Evolutionary conservation across 768 basidiomycete genomes (phyloP), one percentile per base, ranked within the genome.

Genomic region (Boletus pseudopeckii): DNA sequence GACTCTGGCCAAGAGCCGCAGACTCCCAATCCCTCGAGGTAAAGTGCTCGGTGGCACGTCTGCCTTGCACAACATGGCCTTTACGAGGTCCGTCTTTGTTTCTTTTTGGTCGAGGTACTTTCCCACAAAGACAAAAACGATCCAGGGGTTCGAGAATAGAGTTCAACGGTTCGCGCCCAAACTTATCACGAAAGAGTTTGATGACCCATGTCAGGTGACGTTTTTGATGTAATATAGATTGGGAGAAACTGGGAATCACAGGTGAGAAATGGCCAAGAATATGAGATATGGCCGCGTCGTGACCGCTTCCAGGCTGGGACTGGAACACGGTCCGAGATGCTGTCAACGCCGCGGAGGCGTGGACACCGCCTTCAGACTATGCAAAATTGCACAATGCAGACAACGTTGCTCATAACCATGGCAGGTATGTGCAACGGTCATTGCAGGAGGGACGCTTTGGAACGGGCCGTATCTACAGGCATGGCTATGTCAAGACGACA

Each of bases 1-100:
- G n/a, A 17, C 28, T 3, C 20, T 48, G 34, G 46, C 52, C 17
- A 42, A 50, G n/a, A 48, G 57, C 7, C 55, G 48, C 45, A 43
- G 53, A 32, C 52, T 58, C 37, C 8, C 50, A 30, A 50, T 57
- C 33, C 13, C 50, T 22, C 48, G 47, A 15, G 44, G 58, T 9
- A 47, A 60, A 47, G 50, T 59, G 5, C 61, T 63, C 17, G 53
- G 61, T 9, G 53, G 60, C 10, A 37, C 43, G 7, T 63, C 61
- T 37, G 54, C 61, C 9, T 42, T 59, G 28, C 50, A 53, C 14
- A 44, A 50, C 39, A 55, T 64, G 52, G 58, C 49, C 22, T 53
- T 46, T 39, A 32, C 48, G 5, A 59, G 58, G 58, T 59, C 22
- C 5, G 33, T n/a, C 11, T 32, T 26, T 8, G 13, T 1, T 34